phyloP scores from a whole-genome alignment of 495 filamentous ascomycete species.

The Penicillium lividum region DNA sequence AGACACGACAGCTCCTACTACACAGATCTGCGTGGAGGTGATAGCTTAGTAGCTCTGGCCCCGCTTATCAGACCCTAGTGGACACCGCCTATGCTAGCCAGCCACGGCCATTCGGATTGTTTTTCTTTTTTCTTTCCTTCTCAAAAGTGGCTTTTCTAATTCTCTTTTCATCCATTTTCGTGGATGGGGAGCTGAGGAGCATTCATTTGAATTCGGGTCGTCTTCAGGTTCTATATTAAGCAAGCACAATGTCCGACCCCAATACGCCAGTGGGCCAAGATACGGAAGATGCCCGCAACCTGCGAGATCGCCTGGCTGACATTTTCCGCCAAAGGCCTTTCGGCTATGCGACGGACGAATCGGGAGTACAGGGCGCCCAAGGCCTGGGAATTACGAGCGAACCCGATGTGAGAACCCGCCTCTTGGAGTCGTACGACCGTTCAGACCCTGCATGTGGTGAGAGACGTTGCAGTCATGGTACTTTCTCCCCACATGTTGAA shows the following conservation, averaged over 20 bases:
- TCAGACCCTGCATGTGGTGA: constrained; percentile 39
- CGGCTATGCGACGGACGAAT: constrained; percentile 2
- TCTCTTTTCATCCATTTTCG: neutral
- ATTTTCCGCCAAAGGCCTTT: constrained; percentile 32
- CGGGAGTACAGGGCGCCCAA: constrained; percentile 13
- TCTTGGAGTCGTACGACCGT: constrained; percentile 42
- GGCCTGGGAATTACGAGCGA: constrained; percentile 22
- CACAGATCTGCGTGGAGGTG: constrained; percentile 3
- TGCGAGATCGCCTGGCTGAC: constrained; percentile 40
- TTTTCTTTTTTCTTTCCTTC: constrained; percentile 4
- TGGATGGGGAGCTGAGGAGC: constrained; percentile 4
- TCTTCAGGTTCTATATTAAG: neutral
- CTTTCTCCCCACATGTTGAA: constrained; percentile 70
- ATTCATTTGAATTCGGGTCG: neutral
- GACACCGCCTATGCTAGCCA: constrained; percentile 28
- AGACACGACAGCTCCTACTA: neutral
- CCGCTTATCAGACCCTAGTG: constrained; percentile 20
- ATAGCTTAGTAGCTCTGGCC: constrained; percentile 1
- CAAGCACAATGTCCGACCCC: constrained; percentile 32
- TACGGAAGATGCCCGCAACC: constrained; percentile 30
- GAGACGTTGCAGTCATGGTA: constrained; percentile 69
- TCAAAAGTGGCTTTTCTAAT: neutral
- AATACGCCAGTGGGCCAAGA: constrained; percentile 24
- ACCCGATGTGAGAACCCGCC: constrained; percentile 35
- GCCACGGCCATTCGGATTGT: constrained; percentile 9